Evolutionary conservation across 805 yeast genomes (phyloP).

Genomic region (Ogataea wickerhamii): DNA sequence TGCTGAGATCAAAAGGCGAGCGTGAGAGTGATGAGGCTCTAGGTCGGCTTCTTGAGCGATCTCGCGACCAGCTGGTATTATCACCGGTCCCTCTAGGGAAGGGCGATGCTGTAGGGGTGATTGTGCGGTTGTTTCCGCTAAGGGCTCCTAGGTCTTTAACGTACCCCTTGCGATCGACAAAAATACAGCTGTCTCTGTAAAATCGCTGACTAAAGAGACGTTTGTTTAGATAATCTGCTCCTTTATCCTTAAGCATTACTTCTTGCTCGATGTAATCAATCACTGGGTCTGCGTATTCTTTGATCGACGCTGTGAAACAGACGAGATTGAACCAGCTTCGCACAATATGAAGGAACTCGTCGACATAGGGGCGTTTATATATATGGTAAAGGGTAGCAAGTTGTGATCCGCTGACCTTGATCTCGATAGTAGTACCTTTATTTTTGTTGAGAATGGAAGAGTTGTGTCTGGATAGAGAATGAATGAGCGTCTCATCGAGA

Average conservation of each 20-base stretch:
- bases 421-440: slow-evolving; percentile 75
- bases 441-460: slow-evolving; percentile 40
- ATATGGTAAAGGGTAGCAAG: slow-evolving; percentile 83
- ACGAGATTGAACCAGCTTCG: slow-evolving; percentile 85
- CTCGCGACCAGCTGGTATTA: slow-evolving; percentile 15
- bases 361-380: slow-evolving; percentile 89
- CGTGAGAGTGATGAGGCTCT: slow-evolving; percentile 14
- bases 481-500: slow-evolving; percentile 91
- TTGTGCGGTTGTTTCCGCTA: slow-evolving; percentile 12
- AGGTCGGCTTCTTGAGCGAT: slow-evolving; percentile 30
- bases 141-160: slow-evolving; percentile 61
- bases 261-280: slow-evolving; percentile 86
- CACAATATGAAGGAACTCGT: slow-evolving; percentile 73
- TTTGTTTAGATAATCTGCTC: slow-evolving; percentile 22
- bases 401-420: slow-evolving; percentile 53
- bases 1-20: slow-evolving; percentile 50
- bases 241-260: slow-evolving; percentile 28
- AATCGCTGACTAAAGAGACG: slow-evolving; percentile 53
- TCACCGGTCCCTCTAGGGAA: slow-evolving; percentile 12
- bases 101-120: slow-evolving; percentile 15
- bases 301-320: slow-evolving; percentile 90
- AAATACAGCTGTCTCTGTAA: slow-evolving; percentile 78
- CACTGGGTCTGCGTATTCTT: slow-evolving; percentile 96
- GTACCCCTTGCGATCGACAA: slow-evolving; percentile 78
- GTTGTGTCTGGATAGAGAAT: slow-evolving; percentile 72